These are phyloP conservation scores for Suhomyces guaymorum DNA, from an alignment of 1,139 yeast genomes.

Conservation along the genomic window DNA sequence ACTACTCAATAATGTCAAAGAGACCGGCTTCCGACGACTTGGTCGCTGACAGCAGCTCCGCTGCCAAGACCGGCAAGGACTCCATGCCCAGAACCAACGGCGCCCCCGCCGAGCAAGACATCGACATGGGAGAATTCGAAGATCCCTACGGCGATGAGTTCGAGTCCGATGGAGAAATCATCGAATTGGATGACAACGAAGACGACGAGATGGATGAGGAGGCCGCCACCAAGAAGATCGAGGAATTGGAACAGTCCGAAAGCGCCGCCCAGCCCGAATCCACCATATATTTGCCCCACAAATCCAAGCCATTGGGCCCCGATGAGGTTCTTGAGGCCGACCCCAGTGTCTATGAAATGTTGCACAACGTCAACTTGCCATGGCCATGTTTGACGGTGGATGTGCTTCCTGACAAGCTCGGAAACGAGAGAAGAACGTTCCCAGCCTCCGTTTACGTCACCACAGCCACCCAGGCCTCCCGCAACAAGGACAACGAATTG, in stretches of 20 bases:
- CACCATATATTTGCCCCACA: conserved; percentile 77
- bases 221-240: conserved; percentile 22
- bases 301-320: conserved; percentile 87
- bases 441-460: conserved; percentile 87
- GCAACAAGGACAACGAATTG: conserved; percentile 83
- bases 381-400: conserved; percentile 98
- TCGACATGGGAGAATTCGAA: conserved; percentile 87
- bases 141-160: conserved; percentile 95
- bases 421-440: conserved; percentile 82
- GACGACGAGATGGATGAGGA: conserved; percentile 57
- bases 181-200: conserved; percentile 70
- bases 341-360: conserved; percentile 93
- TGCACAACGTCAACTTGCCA: conserved; percentile 89
- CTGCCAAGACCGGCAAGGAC: conserved; percentile 22
- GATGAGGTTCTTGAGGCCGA: conserved; percentile 97
- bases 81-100: conserved; percentile 18
- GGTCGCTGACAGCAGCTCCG: conserved; percentile 30
- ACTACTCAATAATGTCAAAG: conserved; percentile 53
- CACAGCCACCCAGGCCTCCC: conserved; percentile 93
- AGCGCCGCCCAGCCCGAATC: conserved; percentile 35
- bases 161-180: conserved; percentile 89
- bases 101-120: conserved; percentile 31
- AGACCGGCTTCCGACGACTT: conserved; percentile 52
- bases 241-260: conserved; percentile 30
- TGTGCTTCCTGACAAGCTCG: conserved; percentile 80